Conservation (phyloP, 352 stramenopile genomes). For the Globisporangium perplexum region DNA sequence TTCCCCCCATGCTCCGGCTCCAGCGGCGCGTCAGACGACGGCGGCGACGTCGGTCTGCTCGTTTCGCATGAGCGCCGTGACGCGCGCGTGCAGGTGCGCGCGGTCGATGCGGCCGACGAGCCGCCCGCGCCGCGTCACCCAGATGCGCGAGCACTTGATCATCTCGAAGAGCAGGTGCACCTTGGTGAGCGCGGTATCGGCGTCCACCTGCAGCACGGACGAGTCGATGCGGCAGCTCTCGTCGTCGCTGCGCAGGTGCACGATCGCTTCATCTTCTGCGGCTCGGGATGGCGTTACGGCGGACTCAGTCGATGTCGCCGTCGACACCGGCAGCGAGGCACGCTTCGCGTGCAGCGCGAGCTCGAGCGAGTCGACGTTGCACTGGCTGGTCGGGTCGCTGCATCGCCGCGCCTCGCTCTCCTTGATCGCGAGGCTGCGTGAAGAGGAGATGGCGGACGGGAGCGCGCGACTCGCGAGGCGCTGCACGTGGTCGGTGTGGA, state of each 20-base stretch:
- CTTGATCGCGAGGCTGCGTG: background rate
- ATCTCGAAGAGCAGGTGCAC: slow-evolving; percentile 75
- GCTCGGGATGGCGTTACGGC: background rate
- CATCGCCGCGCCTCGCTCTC: slow-evolving; percentile 8
- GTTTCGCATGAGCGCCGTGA: slow-evolving; percentile 28
- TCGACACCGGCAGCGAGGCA: background rate
- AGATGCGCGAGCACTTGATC: slow-evolving; percentile 59
- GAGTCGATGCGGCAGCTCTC: slow-evolving; percentile 31
- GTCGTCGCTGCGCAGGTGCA: slow-evolving; percentile 17
- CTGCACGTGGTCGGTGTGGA: slow-evolving; percentile 1
- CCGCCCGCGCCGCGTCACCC: slow-evolving; percentile 42
- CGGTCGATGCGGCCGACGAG: slow-evolving; percentile 50
- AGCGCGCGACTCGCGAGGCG: background rate
- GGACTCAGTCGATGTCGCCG: background rate
- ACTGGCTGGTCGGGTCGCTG: slow-evolving; percentile 1
- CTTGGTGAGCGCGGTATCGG: slow-evolving; percentile 44
- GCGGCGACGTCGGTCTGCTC: slow-evolving; percentile 6
- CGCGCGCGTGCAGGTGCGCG: slow-evolving; percentile 30
- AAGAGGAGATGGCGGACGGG: background rate
- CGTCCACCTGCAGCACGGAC: slow-evolving; percentile 49
- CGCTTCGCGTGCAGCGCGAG: slow-evolving; percentile 2
- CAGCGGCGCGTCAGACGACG: slow-evolving; percentile 19
- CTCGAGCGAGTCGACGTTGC: background rate
- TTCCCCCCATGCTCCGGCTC: too few relatives aligned
- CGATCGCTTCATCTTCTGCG: background rate